Evolutionary conservation across 1,139 yeast genomes (phyloP), one percentile per base, ranked within the genome.

Genomic region (Eremothecium sinecaudum): DNA sequence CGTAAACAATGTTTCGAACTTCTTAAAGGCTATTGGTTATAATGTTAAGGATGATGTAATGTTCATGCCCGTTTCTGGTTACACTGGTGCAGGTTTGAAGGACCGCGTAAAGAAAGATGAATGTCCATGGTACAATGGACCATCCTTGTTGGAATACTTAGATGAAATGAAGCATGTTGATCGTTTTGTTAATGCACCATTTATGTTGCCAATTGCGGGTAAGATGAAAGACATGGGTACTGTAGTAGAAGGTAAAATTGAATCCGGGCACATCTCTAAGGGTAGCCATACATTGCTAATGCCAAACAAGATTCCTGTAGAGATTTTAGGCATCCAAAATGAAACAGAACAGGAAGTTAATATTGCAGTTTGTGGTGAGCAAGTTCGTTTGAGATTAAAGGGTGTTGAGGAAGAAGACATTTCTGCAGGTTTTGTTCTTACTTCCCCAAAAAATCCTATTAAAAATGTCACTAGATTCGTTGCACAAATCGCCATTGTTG

Each of bases 341-440:
- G 99, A 90, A 68, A 82, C 95, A 27, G 99, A 90, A 66, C 83
- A 75, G 51, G 99, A 90, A 66, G 87, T 92, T 46, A 86, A 78
- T 32, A 68, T 78, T 45, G 97, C 97, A 13, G 71, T 70, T 56
- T 80, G 94, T 65, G 99, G 99, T 60, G 99, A 90, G 62, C 99
- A 90, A 66, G 95, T 90, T 37, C 78, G 93, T 65, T 67, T 90
- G 53, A 83, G 83, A 67, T 66, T 90, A 48, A 87, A 80, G 66
- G 97, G 97, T 57, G 79, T 90, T 41, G 98, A 90, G 62, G 98
- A 90, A 67, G 98, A 92, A 63, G 97, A 90, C 49, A 75, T 92
- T 41, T 76, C 82, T 44, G 74, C 79, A 32, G 99, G 99, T 47
- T 87, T 79, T 55, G 97, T 90, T 22, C 70, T 90, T 50, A 79